Percentiles rank a stretch among this genome's conserved stretches.
Evolutionary conservation across 257 asterid genomes (phyloP).

Genomic region (Penstemon davidsonii): DNA sequence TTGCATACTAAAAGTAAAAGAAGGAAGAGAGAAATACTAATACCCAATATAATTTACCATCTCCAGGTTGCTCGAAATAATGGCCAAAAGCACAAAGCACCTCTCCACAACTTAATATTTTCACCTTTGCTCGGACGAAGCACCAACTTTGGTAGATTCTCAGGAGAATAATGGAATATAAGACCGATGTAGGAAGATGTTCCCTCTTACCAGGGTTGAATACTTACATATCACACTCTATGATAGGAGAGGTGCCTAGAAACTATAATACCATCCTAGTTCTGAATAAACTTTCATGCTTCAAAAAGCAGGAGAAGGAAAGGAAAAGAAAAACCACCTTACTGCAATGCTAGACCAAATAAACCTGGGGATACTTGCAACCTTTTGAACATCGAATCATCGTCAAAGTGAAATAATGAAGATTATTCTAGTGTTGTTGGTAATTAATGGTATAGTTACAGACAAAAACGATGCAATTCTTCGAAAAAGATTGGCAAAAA

Average conservation of each 20-base stretch:
- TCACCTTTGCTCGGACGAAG: constrained; percentile 65
- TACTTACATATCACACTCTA: constrained; percentile 47
- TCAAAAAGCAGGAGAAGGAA: constrained; percentile 32
- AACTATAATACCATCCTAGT: constrained; percentile 49
- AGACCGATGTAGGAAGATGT: constrained; percentile 20
- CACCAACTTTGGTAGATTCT: constrained; percentile 43
- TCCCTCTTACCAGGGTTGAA: constrained; percentile 49
- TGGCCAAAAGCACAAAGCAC: constrained; percentile 59
- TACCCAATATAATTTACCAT: constrained; percentile 72
- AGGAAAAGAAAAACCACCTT: constrained; percentile 47
- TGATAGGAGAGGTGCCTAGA: constrained; percentile 43
- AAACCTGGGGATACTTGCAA: constrained; percentile 47
- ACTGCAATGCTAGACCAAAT: constrained; percentile 27
- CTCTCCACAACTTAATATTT: constrained; percentile 44
- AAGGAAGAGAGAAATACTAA: constrained; percentile 49
- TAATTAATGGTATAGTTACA: constrained; percentile 19
- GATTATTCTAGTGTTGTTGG: constrained; percentile 23
- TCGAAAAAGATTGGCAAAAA: constrained; percentile 15
- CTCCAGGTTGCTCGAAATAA: constrained; percentile 64
- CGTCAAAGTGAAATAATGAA: constrained; percentile 24
- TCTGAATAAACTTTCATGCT: constrained; percentile 35
- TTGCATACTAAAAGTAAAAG: constrained; percentile 49
- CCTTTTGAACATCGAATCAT: constrained; percentile 33
- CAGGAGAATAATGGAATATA: constrained; percentile 36
- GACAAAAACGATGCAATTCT: constrained; percentile 9